Base-by-base conservation (phyloP, 179 eudicot species). In the Actinidia arguta region DNA sequence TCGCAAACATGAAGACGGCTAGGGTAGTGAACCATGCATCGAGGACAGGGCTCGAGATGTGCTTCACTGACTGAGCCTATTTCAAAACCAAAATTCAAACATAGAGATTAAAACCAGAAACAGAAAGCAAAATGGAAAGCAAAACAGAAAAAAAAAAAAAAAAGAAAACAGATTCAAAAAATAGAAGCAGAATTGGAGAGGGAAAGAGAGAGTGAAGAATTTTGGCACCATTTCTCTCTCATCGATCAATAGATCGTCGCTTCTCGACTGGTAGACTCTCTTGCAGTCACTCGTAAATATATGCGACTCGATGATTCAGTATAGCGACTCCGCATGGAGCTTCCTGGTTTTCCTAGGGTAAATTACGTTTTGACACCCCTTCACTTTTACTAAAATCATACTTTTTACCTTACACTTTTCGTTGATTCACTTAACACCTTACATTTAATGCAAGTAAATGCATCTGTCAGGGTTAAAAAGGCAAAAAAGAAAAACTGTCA, bases 1-100 rank as follows among this genome's bases (percentile, higher is more conserved):
- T 27, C 0, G 90, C 83, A 68, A 95, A 92, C 92, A 95, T 88
- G 75, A 94, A 74, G 69, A 90, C 88, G 16, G 98, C 88, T 25
- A 95, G 90, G 75, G 95, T 89, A 22, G 98, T 95, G 78, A 94
- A 94, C 90, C 90, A 72, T 78, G 88, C 89, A 10, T 71, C 90
- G 0, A 96, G 91, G 54, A 95, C 92, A 3, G 98, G 98, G 79
- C 96, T 94, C 59, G 91, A 85, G 76, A 95, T 92, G 16, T 96
- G 87, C 73, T 92, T 94, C 81, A 77, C 88, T 17, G 93, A 58
- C 80, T 80, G 89, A 52, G 90, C 93, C 95, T 92, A 46, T 39
- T 20, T 50, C 42, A 20, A 44, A 44, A 42, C 67, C 22, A 74
- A 46, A 75, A 13, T 6, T 22, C 59, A 76, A 64, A 54, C 9